phyloP scores from a whole-genome alignment of 371 early-diverging fungal genomes.

The Circinella umbellata region DNA sequence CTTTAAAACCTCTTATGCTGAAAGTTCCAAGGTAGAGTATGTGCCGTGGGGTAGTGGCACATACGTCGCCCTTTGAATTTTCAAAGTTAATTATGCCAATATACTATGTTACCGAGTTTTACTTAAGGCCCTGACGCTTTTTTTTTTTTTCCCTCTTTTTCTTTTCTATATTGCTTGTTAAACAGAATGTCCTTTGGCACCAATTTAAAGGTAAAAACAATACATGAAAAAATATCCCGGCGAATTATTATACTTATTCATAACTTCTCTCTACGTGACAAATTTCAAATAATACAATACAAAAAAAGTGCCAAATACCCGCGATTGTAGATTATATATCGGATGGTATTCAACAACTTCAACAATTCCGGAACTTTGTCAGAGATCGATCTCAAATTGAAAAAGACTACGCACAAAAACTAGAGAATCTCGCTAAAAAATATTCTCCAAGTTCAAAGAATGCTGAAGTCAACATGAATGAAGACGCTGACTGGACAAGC shows the following conservation, averaged over 20 bases:
- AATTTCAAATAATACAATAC: no score
- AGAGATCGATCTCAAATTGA: conserved; percentile 77
- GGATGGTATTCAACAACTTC: conserved; percentile 64
- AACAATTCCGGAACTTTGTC: conserved; percentile 76
- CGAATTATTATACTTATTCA: no score
- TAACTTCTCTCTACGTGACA: no score
- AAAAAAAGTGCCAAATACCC: conserved; percentile 59
- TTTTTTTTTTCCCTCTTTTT: conserved; percentile 1
- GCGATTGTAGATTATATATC: conserved; percentile 59
- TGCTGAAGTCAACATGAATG: conserved; percentile 17
- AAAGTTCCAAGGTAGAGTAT: no score
- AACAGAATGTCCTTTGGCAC: conserved; percentile 24
- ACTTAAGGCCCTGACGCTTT: background rate
- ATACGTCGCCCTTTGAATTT: background rate
- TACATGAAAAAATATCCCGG: no score
- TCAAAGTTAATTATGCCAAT: conserved; percentile 4
- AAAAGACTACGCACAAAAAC: conserved; percentile 75
- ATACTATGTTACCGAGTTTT: background rate
- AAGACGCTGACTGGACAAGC: conserved; percentile 40
- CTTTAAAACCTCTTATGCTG: no score
- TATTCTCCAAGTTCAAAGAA: conserved; percentile 51
- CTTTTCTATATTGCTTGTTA: conserved; percentile 1
- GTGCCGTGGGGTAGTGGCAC: no score
- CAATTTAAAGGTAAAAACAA: conserved; percentile 20
- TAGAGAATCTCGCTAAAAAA: conserved; percentile 71